Base-by-base conservation (phyloP, 768 basidiomycete species). In the Suillus spraguei region DNA sequence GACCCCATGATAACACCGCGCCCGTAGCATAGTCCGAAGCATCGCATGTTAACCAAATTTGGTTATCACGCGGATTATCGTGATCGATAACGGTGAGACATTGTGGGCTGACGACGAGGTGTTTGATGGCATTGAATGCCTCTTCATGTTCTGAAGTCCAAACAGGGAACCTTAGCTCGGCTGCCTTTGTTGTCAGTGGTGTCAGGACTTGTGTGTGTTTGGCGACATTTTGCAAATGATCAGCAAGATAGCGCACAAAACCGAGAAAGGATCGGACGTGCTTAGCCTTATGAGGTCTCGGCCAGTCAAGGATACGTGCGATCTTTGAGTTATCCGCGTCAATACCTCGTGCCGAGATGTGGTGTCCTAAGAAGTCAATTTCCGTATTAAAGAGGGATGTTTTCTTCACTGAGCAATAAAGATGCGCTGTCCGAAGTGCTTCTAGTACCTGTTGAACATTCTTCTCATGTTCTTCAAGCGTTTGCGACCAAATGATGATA, bases 371-470 rank as follows among this genome's bases (percentile, higher is more conserved):
- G 13, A 38, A 38, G 13, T 38, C 13, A 4, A 38, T 38, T 14
- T 38, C 38, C 0, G 38, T 38, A 46, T 76, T 70, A 8, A 64
- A 64, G 0, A 78, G 61, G 1, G 66, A 50, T 0, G 59, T 64
- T 60, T 79, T 80, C 46, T 70, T 70, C 1, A 54, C 28, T 1
- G 72, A 72, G 38, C 69, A 67, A 60, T 70, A 78, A 0, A 80
- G 70, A 1, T 53, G 20, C 5, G 60, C 64, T 2, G 5, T 22
- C 1, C 39, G 58, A 0, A 75, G 54, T 0, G 71, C 67, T 0
- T 59, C 13, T 0, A 75, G 52, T 6, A 75, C 56, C 5, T 64
- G 54, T 0, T 33, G 5, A 4, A 72, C 65, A n/a, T 73, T 66
- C 0, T 22, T 1, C 0, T 61, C 53, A 35, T 77, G 75, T 16